phyloP scores from a whole-genome alignment of 805 yeast species.

The Candida khao-thaluensis region DNA sequence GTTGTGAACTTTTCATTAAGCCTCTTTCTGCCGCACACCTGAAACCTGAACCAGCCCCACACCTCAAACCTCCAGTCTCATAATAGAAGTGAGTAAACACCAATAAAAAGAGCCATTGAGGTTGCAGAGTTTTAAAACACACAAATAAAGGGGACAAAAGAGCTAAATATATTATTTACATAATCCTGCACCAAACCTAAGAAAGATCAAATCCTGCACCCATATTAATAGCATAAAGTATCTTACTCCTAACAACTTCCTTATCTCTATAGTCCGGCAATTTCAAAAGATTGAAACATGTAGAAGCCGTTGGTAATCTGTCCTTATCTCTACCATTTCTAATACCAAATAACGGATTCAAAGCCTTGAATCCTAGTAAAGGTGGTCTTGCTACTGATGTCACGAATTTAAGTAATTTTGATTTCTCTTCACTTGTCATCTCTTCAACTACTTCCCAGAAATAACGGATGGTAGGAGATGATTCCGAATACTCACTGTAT shows the following conservation, averaged over 20 bases:
- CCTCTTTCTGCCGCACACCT: too few species aligned
- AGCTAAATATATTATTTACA: too few species aligned
- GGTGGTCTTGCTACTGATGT: constrained; percentile 94
- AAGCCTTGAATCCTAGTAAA: constrained; percentile 73
- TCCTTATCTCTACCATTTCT: constrained; percentile 55
- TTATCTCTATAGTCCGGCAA: constrained; percentile 79
- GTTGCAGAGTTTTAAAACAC: too few species aligned
- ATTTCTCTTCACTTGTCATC: constrained; percentile 59
- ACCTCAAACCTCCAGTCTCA: too few species aligned
- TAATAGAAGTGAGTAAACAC: too few species aligned
- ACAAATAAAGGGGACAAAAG: too few species aligned
- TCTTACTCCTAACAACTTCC: constrained; percentile 53
- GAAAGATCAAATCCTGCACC: constrained; percentile 88
- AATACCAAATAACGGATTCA: constrained; percentile 79
- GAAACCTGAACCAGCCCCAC: too few species aligned
- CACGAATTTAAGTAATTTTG: constrained; percentile 76
- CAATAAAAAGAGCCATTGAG: too few species aligned
- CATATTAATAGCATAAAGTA: constrained; percentile 74
- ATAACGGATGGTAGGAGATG: constrained; percentile 56
- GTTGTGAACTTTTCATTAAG: too few species aligned
- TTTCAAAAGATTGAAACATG: constrained; percentile 86
- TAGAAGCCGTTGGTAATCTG: constrained; percentile 86
- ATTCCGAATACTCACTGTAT: constrained; percentile 61
- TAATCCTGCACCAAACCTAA: too few species aligned
- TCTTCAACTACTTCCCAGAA: constrained; percentile 80